A percentile compares a stretch with the other conserved stretches of the same genome.
These are phyloP conservation scores for Maudiozyma turicensis DNA, from an alignment of 805 yeast species.

Conservation along the genomic window DNA sequence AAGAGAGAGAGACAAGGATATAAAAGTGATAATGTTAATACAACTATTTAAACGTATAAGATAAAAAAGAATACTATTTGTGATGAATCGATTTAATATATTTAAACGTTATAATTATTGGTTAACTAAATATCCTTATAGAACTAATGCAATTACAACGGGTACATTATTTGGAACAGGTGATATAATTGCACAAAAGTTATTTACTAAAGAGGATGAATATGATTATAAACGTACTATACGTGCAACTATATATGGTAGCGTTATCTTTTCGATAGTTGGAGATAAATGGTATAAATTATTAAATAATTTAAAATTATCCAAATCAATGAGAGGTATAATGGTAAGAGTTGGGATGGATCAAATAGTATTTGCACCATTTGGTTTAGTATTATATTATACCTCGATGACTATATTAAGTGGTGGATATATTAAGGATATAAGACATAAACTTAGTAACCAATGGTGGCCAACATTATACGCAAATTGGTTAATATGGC, in stretches of 20 bases:
- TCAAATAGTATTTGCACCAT: slow-evolving; percentile 70
- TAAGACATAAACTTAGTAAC: slow-evolving; percentile 35
- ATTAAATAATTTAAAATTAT: slow-evolving; percentile 33
- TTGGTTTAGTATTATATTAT: slow-evolving; percentile 65
- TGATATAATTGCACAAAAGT: slow-evolving; percentile 59
- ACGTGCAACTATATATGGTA: slow-evolving; percentile 64
- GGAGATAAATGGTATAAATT: slow-evolving; percentile 63
- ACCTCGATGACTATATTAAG: slow-evolving; percentile 60
- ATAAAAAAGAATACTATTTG: background rate
- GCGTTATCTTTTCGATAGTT: slow-evolving; percentile 63
- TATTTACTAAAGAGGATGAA: slow-evolving; percentile 29
- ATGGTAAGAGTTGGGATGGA: slow-evolving; percentile 52
- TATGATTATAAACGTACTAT: slow-evolving; percentile 49
- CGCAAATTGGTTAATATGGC: slow-evolving; percentile 87
- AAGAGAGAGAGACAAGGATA: background rate
- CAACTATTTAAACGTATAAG: background rate
- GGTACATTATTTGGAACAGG: slow-evolving; percentile 66
- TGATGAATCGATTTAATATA: slow-evolving; percentile 7
- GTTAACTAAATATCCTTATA: slow-evolving; percentile 38
- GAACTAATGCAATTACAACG: slow-evolving; percentile 45
- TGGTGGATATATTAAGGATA: slow-evolving; percentile 33
- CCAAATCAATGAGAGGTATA: slow-evolving; percentile 27
- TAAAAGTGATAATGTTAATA: background rate
- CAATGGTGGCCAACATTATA: slow-evolving; percentile 59
- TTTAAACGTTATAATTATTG: slow-evolving; percentile 13